Base-by-base conservation (phyloP, 805 yeast genomes). In the Cyberlindnera maclurae region DNA sequence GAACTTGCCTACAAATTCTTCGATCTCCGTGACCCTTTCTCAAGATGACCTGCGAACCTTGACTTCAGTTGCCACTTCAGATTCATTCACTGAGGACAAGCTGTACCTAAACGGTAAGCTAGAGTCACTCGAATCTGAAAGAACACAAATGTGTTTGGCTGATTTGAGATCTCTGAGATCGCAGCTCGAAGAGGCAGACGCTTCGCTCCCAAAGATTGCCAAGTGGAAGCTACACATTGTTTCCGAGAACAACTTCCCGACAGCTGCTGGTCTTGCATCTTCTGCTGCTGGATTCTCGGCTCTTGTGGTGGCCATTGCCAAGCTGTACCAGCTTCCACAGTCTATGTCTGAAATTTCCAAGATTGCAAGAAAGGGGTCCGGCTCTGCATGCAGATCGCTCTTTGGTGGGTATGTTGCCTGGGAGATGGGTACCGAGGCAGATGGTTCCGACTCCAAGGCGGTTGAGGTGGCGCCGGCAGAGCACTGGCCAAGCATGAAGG, bases 241-340 rank as follows among this genome's bases (percentile, higher is more conserved):
- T 12, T 80, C 94, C 20, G 95, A 87, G 58, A 93, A 93, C 68
- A 93, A 93, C 65, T 93, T 93, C 71, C 99, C 99, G 37, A 93
- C 99, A 18, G 98, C 98, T 26, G 98, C 98, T 5, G 98, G 98
- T 3, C 73, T 93, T 51, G 98, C 98, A 0, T 87, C 96, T 1
- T 83, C 95, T 5, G 98, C 98, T 12, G 97, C 98, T 9, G 99
- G 99, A 0, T 90, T 88, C 63, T 96, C 98, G 27, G 98, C 98
- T 9, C 71, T 93, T 44, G 95, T 90, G 16, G 76, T 76, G 35
- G 85, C 96, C n/a, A 77, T 93, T 55, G 88, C 97, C 13, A 75
- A 73, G 55, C 70, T 93, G 42, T 93, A 82, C 65, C 62, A 84
- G 60, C 76, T 93, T 43, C 95, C 96, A n/a, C 83, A 84, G 55